Percentiles rank a stretch among this genome's conserved stretches.
Evolutionary conservation across 371 early-diverging fungal genomes (phyloP).

Genomic region (Haplosporangium sp.): DNA sequence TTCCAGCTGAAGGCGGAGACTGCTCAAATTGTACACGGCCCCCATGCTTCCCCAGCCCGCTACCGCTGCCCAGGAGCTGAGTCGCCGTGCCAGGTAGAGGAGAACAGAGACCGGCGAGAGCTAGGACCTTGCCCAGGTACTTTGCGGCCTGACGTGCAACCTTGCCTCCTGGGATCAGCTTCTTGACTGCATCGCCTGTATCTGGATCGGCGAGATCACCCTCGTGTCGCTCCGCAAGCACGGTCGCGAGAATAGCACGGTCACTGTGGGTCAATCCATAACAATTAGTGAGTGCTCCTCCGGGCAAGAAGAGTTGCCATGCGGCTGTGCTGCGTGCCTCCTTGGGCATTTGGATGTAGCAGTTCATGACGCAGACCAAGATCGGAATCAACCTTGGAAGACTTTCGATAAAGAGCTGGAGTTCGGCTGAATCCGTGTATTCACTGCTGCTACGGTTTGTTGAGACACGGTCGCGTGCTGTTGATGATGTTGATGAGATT

Average conservation of each 20-base stretch:
- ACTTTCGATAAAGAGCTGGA: conserved; percentile 34
- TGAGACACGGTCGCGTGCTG: conserved; percentile 38
- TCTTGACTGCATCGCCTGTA: conserved; percentile 33
- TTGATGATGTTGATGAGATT: conserved; percentile 32
- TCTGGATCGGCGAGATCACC: conserved; percentile 55
- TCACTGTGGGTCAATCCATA: conserved; percentile 69
- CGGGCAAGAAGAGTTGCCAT: conserved; percentile 69
- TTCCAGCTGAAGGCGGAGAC: neutral
- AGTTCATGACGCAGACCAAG: conserved; percentile 64
- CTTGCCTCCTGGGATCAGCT: conserved; percentile 53
- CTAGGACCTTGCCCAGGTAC: conserved; percentile 51
- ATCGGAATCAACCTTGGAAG: conserved; percentile 66
- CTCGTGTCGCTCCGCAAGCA: conserved; percentile 68
- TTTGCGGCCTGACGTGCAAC: conserved; percentile 45
- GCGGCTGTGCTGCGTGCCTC: conserved; percentile 70
- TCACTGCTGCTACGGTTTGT: neutral
- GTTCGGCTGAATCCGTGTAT: conserved; percentile 18
- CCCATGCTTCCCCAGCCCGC: conserved; percentile 13
- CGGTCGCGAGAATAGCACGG: conserved; percentile 64
- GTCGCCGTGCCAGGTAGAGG: conserved; percentile 47
- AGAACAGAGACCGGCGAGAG: conserved; percentile 35
- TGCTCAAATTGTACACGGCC: conserved; percentile 44
- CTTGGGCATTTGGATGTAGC: conserved; percentile 67
- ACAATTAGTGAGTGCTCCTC: conserved; percentile 68
- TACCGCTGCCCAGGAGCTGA: conserved; percentile 17